Percentiles rank a stretch among this genome's conserved stretches.
These are phyloP conservation scores for Phoma sp. DNA, from an alignment of 2,329 filamentous ascomycete species.

Conservation along the genomic window DNA sequence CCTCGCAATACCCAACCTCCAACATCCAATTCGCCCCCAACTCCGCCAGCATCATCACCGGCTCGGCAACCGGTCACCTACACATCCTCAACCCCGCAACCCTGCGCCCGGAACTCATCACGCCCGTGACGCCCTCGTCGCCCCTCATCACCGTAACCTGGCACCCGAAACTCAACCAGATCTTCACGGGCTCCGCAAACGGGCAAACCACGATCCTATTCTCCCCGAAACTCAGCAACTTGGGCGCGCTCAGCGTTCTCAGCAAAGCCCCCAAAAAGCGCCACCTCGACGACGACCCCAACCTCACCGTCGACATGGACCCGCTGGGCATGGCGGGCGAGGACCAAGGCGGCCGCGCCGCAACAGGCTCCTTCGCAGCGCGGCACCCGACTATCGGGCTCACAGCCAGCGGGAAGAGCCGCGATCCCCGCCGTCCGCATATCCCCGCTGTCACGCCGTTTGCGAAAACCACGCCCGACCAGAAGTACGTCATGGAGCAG, in stretches of 20 bases:
- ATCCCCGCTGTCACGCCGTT: conserved; percentile 87
- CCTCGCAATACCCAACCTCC: conserved; percentile 79
- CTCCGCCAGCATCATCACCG: conserved; percentile 83
- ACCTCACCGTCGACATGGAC: conserved; percentile 75
- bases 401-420: conserved; percentile 75
- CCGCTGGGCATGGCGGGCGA: conserved; percentile 83
- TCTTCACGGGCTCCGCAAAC: conserved; percentile 91
- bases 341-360: conserved; percentile 61
- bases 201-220: conserved; percentile 89
- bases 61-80: conserved; percentile 82
- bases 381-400: conserved; percentile 74
- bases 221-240: conserved; percentile 79
- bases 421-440: conserved; percentile 84
- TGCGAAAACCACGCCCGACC: conserved; percentile 86
- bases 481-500: conserved; percentile 83
- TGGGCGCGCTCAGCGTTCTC: conserved; percentile 87
- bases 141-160: conserved; percentile 85
- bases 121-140: conserved; percentile 84
- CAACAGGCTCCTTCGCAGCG: conserved; percentile 57
- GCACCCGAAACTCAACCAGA: conserved; percentile 96
- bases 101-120: conserved; percentile 80
- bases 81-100: conserved; percentile 95
- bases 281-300: conserved; percentile 92
- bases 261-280: conserved; percentile 92
- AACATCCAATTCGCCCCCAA: conserved; percentile 91